Percentiles rank a stretch among this genome's conserved stretches.
Conservation (phyloP, 768 basidiomycete species). For the Inosperma sp. region DNA sequence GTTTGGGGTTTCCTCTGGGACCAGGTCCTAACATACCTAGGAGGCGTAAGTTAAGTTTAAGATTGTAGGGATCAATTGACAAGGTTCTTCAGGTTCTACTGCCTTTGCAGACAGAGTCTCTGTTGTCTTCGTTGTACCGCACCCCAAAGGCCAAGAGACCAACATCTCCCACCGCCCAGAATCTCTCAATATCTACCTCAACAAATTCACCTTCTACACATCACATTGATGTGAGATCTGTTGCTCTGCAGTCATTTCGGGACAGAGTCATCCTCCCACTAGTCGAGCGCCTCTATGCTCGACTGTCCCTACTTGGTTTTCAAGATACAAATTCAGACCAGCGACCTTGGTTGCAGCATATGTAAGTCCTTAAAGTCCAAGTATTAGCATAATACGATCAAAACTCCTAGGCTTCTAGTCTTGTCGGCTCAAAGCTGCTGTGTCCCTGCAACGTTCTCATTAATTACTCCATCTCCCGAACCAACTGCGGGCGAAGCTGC, state of each 20-base stretch:
- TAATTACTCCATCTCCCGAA: slow-evolving; percentile 52
- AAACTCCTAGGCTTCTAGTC: slow-evolving; percentile 63
- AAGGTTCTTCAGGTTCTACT: slow-evolving; percentile 28
- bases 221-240: slow-evolving; percentile 74
- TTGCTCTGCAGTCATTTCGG: slow-evolving; percentile 76
- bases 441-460: slow-evolving; percentile 52
- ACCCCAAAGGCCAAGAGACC: slow-evolving; percentile 52
- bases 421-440: slow-evolving; percentile 66
- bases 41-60: slow-evolving; percentile 58
- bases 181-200: slow-evolving; percentile 35
- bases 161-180: slow-evolving; percentile 47
- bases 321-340: slow-evolving; percentile 53
- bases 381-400: not conserved
- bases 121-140: slow-evolving; percentile 66
- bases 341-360: slow-evolving; percentile 74
- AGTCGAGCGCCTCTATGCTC: slow-evolving; percentile 48
- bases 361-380: slow-evolving; percentile 41
- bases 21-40: slow-evolving; percentile 79
- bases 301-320: slow-evolving; percentile 49
- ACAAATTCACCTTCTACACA: slow-evolving; percentile 36
- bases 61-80: slow-evolving; percentile 1
- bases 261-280: slow-evolving; percentile 74
- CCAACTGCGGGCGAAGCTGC: slow-evolving; percentile 65
- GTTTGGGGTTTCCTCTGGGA: slow-evolving; percentile 95
- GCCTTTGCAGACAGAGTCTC: slow-evolving; percentile 38